A percentile compares a stretch with the other conserved stretches of the same genome.
Conservation (phyloP, 768 basidiomycete species). For the Pilatotrama ljubarskyi region DNA sequence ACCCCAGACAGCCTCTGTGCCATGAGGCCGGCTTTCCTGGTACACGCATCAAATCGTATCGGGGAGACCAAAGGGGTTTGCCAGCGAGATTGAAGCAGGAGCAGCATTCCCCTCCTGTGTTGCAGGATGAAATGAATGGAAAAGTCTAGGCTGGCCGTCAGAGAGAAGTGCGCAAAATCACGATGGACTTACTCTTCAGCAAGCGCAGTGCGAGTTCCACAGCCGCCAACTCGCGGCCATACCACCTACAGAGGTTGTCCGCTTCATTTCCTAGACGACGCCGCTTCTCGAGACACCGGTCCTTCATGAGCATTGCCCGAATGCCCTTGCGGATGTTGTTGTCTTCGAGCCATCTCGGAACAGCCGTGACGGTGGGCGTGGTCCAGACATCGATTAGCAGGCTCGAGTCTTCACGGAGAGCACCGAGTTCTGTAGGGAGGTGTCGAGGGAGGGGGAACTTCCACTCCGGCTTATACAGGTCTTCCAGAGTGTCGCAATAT, state of each 20-base stretch:
- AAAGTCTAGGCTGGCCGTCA: not conserved
- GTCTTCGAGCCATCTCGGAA: constrained; percentile 38
- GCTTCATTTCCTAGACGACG: constrained; percentile 30
- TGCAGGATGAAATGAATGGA: not conserved
- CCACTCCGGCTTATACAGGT: constrained; percentile 25
- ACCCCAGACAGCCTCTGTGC: not conserved
- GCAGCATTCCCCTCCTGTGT: not conserved
- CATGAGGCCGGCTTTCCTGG: not conserved
- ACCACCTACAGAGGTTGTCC: constrained; percentile 40
- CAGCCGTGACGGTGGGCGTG: constrained; percentile 1
- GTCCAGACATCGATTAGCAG: constrained; percentile 44
- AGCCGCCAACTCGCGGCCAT: constrained; percentile 30
- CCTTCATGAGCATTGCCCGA: constrained; percentile 27
- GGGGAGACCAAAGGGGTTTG: constrained; percentile 3
- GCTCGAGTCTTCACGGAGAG: constrained; percentile 11
- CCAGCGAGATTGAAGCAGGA: not conserved
- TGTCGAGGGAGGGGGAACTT: constrained; percentile 35
- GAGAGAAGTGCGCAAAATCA: not conserved
- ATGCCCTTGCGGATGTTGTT: constrained; percentile 34
- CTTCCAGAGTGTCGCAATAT: constrained; percentile 28
- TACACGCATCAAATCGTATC: not conserved
- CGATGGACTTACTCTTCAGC: constrained; percentile 21
- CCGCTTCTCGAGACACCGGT: constrained; percentile 36
- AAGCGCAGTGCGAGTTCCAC: constrained; percentile 23
- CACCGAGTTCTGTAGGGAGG: constrained; percentile 33